phyloP scores from a whole-genome alignment of 2,329 filamentous ascomycete genomes.

The Trichoderma sp. region DNA sequence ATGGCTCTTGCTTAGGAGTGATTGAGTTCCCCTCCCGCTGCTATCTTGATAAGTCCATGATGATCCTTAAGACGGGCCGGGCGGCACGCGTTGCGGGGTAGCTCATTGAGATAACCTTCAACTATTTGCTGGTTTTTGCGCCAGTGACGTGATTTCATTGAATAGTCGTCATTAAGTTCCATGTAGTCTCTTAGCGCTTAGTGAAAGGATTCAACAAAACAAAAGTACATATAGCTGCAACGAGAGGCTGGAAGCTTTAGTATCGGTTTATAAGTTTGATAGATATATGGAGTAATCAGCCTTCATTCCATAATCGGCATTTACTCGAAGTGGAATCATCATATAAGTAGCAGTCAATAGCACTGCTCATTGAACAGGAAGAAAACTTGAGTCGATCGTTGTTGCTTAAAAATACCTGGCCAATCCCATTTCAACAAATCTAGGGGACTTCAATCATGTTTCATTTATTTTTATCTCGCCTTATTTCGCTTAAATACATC shows the following conservation, averaged over 20 bases:
- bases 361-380: too few species aligned
- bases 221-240: neutral
- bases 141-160: constrained; percentile 3
- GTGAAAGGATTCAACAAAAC: neutral
- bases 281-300: neutral
- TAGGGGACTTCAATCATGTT: too few species aligned
- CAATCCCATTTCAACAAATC: too few species aligned
- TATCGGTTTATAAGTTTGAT: neutral
- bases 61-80: neutral
- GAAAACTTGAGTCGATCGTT: too few species aligned
- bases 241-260: neutral
- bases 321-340: too few species aligned
- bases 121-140: neutral
- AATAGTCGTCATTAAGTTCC: neutral
- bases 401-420: too few species aligned
- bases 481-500: too few species aligned
- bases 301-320: neutral
- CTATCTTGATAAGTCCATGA: neutral
- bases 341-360: too few species aligned
- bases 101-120: neutral
- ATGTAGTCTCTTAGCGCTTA: neutral
- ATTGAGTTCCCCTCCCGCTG: neutral
- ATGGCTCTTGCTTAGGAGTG: neutral
- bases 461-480: too few species aligned
- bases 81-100: constrained; percentile 3